Evolutionary conservation across 495 filamentous ascomycete genomes (phyloP).

Genomic region (Penicillium goetzii): DNA sequence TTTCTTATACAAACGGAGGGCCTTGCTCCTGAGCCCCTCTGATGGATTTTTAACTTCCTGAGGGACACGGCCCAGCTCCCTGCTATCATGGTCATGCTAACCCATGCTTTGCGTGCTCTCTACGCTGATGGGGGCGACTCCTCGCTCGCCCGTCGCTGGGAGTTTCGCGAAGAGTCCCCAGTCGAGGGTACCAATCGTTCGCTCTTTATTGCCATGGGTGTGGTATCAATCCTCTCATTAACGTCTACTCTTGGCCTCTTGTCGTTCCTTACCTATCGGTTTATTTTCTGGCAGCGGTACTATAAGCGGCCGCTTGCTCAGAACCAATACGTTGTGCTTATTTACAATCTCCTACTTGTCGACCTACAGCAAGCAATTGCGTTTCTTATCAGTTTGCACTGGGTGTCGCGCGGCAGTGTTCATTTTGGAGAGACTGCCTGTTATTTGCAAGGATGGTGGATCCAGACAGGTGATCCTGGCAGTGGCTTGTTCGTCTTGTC

Average conservation of each 20-base stretch:
- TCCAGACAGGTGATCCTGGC: constrained; percentile 68
- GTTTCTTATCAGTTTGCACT: constrained; percentile 66
- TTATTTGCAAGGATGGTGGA: constrained; percentile 71
- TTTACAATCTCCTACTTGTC: constrained; percentile 72
- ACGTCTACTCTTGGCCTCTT: constrained; percentile 55
- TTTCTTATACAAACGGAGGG: constrained; percentile 10
- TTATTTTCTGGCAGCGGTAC: constrained; percentile 58
- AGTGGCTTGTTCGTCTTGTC: constrained; percentile 70
- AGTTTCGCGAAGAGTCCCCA: constrained; percentile 25
- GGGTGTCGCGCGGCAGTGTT: constrained; percentile 57
- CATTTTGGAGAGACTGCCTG: constrained; percentile 60
- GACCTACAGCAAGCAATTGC: constrained; percentile 72
- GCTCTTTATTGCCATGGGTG: constrained; percentile 59
- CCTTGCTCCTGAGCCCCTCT: not conserved
- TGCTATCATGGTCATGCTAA: constrained; percentile 20
- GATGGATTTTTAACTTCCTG: constrained; percentile 1
- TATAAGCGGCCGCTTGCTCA: constrained; percentile 45
- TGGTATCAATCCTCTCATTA: constrained; percentile 61
- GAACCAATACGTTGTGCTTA: constrained; percentile 75
- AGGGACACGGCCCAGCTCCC: not conserved
- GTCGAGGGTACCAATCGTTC: constrained; percentile 30
- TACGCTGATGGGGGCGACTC: constrained; percentile 14
- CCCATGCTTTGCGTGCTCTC: constrained; percentile 26
- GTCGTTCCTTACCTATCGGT: constrained; percentile 58
- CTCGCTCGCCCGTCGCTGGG: constrained; percentile 28